A percentile compares a stretch with the other conserved stretches of the same genome.
Evolutionary conservation across 257 asterid genomes (phyloP).

Genomic region (Penstemon barbatus): DNA sequence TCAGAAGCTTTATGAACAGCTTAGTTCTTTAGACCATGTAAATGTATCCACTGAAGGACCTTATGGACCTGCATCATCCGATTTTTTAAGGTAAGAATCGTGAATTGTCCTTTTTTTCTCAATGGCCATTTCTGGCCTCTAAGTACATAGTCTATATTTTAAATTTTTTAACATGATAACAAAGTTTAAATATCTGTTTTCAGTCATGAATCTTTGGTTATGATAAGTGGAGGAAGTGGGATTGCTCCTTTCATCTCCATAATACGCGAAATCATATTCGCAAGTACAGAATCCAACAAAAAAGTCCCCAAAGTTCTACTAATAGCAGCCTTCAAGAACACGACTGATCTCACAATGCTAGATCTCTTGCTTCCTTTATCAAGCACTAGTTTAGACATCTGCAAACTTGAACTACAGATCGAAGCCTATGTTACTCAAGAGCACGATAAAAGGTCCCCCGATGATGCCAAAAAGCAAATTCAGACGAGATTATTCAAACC

Average conservation of each 20-base stretch:
- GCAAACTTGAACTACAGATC: constrained; percentile 28
- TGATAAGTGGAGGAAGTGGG: constrained; percentile 50
- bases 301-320: constrained; percentile 34
- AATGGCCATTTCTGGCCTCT: too few species aligned
- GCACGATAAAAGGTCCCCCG: constrained; percentile 14
- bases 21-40: constrained; percentile 30
- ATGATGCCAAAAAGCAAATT: constrained; percentile 17
- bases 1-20: constrained; percentile 29
- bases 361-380: constrained; percentile 40
- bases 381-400: constrained; percentile 17
- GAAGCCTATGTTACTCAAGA: constrained; percentile 46
- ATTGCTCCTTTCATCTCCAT: constrained; percentile 43
- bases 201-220: constrained; percentile 37
- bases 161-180: too few species aligned
- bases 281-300: constrained; percentile 10
- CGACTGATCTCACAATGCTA: constrained; percentile 37
- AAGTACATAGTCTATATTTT: too few species aligned
- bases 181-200: not conserved
- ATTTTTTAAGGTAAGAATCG: constrained; percentile 32
- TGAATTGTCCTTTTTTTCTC: too few species aligned
- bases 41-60: constrained; percentile 40
- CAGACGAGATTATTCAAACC: constrained; percentile 31
- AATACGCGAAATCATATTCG: constrained; percentile 33
- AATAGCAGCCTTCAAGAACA: constrained; percentile 33
- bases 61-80: constrained; percentile 41